Evolutionary conservation across 2,329 filamentous ascomycete species (phyloP), one percentile per base, ranked within the genome.

Genomic region (Eutypa lata): DNA sequence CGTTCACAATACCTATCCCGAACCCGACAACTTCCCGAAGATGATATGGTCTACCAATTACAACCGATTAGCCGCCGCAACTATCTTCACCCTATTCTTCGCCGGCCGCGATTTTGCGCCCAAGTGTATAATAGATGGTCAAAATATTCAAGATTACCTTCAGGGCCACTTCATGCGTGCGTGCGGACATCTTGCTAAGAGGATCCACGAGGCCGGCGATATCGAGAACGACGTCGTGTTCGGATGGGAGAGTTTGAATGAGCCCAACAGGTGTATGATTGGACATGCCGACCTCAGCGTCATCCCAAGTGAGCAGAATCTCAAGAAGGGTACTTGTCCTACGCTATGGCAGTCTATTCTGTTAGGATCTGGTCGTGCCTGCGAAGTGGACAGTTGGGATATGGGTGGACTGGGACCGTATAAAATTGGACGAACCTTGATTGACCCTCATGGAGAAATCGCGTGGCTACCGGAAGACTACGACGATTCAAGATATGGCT

Each of bases 21-120:
- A 96, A 19, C 91, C 92, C 8, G 86, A 86, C 24, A 81, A 87
- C 1, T 99, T 93, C 60, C 94, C 94, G 22, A 97, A 97, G 75
- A 99, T 99, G 95, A 93, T 97, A 53, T 99, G 94, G 94, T 91
- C 93, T 16, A 97, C 95, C 49, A 99, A 99, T 68, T 99, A 99
- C 71, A 89, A 85, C 56, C 84, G 94, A 22, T 78, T 97, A 48
- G 92, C 88, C 2, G 89, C 88, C 48, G 90, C 92, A 60, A 92
- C 91, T 45, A 91, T 97, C 61, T 97, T 97, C 68, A 96, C 93
- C 0, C 75, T 97, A 49, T 99, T 96, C 75, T 99, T 95, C 69
- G 92, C 82, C 8, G 94, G 94, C 35, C 84, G 79, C 57, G 90
- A 95, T 64, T 97, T 97, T 75, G 90, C 94, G 1, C 95, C 95